Base-by-base conservation (phyloP, 1,284 basidiomycete genomes). In the Binderoboletus segoi region DNA sequence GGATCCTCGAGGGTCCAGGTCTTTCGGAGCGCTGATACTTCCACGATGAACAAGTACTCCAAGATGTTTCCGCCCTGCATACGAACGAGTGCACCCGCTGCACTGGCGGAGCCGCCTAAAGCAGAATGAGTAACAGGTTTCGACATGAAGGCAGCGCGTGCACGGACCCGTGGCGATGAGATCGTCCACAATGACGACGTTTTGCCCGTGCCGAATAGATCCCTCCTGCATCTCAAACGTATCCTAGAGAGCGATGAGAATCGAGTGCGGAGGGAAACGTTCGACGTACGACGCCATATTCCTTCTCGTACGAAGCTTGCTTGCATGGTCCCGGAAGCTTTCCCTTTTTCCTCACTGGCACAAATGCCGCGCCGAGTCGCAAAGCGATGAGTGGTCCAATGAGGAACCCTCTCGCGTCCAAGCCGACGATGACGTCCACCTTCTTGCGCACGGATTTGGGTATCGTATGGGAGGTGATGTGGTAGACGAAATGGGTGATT, bases 351-450 rank as follows among this genome's bases (percentile, higher is more conserved):
- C 97, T 83, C 23, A 99, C 95, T 21, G 97, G 96, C 2, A 98
- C 95, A 67, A 99, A 99, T 12, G 94, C 93, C 3, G 95, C 95
- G 24, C 94, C 94, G 37, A 99, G 79, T 55, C 96, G 81, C 67
- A 94, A 78, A 12, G 97, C 97, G 66, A 99, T 85, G 63, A 94
- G 83, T 5, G 97, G 97, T 1, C 96, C 97, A 18, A 99, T 77
- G 50, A 99, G 82, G 80, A 99, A 99, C 10, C 97, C 97, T 57
- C 97, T 84, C 20, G 96, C 96, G 73, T 99, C 97, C 43, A 99
- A 82, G 37, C 94, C 97, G 55, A 99, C 94, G 59, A 99, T 84
- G 50, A 93, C 92, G 75, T 99, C 96, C 62, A 99, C 88, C 75
- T 91, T 93, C 65, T 83, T 83, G 51, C 73, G 75, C 8, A 82